These are phyloP conservation scores for Calonectria pauciramosa DNA, from an alignment of 2,329 filamentous ascomycete genomes.

Conservation along the genomic window DNA sequence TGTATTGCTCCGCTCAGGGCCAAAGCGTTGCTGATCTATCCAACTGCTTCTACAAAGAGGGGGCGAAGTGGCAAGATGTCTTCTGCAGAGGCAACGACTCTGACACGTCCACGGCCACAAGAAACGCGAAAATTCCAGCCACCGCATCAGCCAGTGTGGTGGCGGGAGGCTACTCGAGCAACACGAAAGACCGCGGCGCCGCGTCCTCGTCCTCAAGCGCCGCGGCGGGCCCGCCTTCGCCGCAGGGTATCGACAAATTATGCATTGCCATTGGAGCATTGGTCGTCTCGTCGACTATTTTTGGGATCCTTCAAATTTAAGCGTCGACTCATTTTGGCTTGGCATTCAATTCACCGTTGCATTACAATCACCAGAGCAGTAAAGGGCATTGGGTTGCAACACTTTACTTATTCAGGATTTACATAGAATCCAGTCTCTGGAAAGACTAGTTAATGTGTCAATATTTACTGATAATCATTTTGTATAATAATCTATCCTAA, in stretches of 20 bases:
- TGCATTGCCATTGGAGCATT: conserved; percentile 49
- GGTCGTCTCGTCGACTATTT: conserved; percentile 46
- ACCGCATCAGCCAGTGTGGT: conserved; percentile 48
- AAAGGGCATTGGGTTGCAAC: neutral
- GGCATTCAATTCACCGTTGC: neutral
- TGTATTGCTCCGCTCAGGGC: conserved; percentile 58
- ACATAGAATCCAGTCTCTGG: neutral
- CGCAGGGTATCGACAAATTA: conserved; percentile 39
- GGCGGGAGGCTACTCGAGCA: conserved; percentile 12
- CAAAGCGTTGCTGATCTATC: conserved; percentile 44
- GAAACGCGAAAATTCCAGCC: conserved; percentile 39
- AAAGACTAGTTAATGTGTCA: neutral
- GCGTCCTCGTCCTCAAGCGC: conserved; percentile 22
- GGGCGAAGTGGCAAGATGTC: conserved; percentile 52
- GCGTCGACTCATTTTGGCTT: neutral
- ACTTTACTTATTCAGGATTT: neutral
- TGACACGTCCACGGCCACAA: conserved; percentile 56
- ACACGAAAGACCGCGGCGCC: neutral
- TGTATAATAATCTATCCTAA: too few species aligned
- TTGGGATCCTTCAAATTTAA: conserved; percentile 33
- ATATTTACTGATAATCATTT: neutral
- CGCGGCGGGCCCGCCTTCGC: conserved; percentile 8
- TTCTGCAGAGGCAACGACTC: conserved; percentile 57
- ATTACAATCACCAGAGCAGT: neutral
- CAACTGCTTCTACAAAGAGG: conserved; percentile 55